A percentile compares a stretch with the other conserved stretches of the same genome.
phyloP scores from a whole-genome alignment of 1,139 yeast genomes.

The Maudiozyma humilis region DNA sequence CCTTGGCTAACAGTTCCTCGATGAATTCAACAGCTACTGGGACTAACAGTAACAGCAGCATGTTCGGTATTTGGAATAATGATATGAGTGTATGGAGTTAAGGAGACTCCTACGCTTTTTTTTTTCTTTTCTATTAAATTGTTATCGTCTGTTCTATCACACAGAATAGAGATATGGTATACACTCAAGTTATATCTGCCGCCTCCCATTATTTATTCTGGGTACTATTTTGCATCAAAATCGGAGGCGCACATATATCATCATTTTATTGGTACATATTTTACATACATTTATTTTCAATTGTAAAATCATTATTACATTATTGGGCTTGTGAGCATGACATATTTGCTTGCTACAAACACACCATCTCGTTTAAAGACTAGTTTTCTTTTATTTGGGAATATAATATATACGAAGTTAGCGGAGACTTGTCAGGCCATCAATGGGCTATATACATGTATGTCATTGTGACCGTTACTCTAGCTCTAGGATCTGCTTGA shows the following conservation, averaged over 20 bases:
- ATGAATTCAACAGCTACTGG: slow-evolving; percentile 1
- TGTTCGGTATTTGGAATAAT: slow-evolving; percentile 30
- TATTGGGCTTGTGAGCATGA: too few relatives aligned
- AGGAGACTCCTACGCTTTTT: too few relatives aligned
- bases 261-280: background rate
- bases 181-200: background rate
- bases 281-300: slow-evolving; percentile 1
- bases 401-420: too few relatives aligned
- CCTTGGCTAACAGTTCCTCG: slow-evolving; percentile 17
- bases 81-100: slow-evolving; percentile 33
- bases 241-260: background rate
- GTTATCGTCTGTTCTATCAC: background rate
- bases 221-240: background rate
- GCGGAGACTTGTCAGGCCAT: too few relatives aligned
- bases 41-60: slow-evolving; percentile 1
- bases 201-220: background rate
- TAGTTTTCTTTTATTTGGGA: too few relatives aligned
- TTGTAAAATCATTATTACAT: too few relatives aligned
- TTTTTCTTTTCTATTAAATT: too few relatives aligned
- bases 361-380: too few relatives aligned
- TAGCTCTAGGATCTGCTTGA: slow-evolving; percentile 30
- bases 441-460: slow-evolving; percentile 2
- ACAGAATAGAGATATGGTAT: background rate
- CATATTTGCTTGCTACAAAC: too few relatives aligned
- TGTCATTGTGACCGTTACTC: slow-evolving; percentile 13